These are phyloP conservation scores for Solanum medicagineum DNA, from an alignment of 257 asterid genomes.

Conservation along the genomic window DNA sequence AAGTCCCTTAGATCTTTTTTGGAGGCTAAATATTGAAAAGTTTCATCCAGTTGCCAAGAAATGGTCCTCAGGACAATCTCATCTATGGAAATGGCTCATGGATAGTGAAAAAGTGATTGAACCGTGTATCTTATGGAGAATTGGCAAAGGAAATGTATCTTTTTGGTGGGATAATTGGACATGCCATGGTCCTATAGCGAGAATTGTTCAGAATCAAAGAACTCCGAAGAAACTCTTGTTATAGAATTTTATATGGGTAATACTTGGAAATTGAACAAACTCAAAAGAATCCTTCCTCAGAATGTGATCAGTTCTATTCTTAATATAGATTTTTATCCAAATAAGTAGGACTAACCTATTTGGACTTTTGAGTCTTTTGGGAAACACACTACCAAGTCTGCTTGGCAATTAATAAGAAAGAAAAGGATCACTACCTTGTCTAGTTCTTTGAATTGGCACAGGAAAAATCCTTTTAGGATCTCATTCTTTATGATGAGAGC, in stretches of 20 bases:
- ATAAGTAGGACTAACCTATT: not conserved
- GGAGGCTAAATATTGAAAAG: not conserved
- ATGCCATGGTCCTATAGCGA: not conserved
- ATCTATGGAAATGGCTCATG: not conserved
- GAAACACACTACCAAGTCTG: not conserved
- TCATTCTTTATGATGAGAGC: not conserved
- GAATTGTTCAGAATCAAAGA: not conserved
- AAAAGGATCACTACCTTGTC: not conserved
- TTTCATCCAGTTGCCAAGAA: not conserved
- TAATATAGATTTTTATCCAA: not conserved
- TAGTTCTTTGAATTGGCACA: not conserved
- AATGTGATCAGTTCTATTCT: not conserved
- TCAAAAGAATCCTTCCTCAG: not conserved
- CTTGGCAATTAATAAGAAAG: not conserved
- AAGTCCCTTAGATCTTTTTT: not conserved
- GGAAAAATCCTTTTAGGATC: not conserved
- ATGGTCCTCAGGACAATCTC: not conserved
- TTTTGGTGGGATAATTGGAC: not conserved
- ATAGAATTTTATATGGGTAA: not conserved
- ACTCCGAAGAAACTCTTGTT: not conserved
- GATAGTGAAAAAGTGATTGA: not conserved
- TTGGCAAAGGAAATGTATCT: not conserved
- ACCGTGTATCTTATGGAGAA: not conserved
- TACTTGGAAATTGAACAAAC: not conserved
- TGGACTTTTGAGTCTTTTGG: not conserved